phyloP scores from a whole-genome alignment of 2,329 filamentous ascomycete genomes.

The Hirsutella minnesotensis region DNA sequence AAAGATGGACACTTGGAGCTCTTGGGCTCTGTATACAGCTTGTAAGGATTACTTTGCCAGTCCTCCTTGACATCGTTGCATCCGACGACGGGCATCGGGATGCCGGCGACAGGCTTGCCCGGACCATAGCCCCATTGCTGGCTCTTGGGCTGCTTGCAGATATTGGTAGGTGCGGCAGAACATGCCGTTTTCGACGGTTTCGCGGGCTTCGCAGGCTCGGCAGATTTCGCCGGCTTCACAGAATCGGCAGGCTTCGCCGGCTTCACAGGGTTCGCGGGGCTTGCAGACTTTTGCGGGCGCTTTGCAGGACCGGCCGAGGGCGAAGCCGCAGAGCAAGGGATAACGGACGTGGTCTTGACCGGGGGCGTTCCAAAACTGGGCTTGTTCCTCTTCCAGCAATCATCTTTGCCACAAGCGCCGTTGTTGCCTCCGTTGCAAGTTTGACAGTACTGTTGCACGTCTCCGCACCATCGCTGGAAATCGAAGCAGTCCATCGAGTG shows the following conservation, averaged over 20 bases:
- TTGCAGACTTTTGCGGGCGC: too few relatives aligned
- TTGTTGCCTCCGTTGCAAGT: constrained; percentile 18
- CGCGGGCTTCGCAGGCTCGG: constrained; percentile 14
- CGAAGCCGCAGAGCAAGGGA: constrained; percentile 18
- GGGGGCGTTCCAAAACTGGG: constrained; percentile 23
- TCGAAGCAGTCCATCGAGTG: constrained; percentile 36
- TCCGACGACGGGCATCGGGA: constrained; percentile 37
- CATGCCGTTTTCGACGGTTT: constrained; percentile 14
- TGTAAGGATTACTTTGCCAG: constrained; percentile 32
- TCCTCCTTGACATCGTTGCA: constrained; percentile 40
- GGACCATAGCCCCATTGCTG: constrained; percentile 56
- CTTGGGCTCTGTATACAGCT: constrained; percentile 36
- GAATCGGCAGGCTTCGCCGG: too few relatives aligned
- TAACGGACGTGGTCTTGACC: constrained; percentile 22
- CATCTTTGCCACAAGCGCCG: constrained; percentile 25
- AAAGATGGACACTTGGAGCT: constrained; percentile 32
- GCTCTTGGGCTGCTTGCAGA: constrained; percentile 41
- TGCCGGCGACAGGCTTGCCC: constrained; percentile 42
- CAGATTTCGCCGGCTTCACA: too few relatives aligned
- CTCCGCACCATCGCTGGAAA: constrained; percentile 37
- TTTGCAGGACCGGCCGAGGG: constrained; percentile 9
- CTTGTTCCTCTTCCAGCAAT: constrained; percentile 29
- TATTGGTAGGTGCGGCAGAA: constrained; percentile 34
- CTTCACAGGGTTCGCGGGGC: too few relatives aligned
- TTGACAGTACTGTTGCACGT: constrained; percentile 31